Evolutionary conservation across 495 filamentous ascomycete species (phyloP), one percentile per base, ranked within the genome.

Genomic region (Hypoxylon subgilvum): DNA sequence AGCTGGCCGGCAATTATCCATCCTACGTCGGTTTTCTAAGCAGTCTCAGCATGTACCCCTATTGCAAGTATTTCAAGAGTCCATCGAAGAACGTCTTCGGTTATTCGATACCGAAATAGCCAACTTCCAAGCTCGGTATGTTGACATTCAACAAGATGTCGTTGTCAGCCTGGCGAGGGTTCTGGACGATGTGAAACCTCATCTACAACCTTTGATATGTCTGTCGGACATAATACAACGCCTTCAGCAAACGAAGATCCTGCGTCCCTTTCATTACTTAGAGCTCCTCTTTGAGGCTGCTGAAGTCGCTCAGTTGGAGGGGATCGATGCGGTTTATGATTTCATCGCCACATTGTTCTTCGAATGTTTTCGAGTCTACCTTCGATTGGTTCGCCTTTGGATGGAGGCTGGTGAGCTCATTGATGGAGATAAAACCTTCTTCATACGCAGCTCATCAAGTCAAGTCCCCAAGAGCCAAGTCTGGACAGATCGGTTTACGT

Each of bases 331-430:
- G 6, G 75, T 80, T 14, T 95, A 87, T 62, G 66, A 70, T 21
- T 82, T 79, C 35, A 78, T 92, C 12, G 82, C 82, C 7, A 72
- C 72, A 3, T 73, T 96, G 8, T 95, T 97, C 72, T 88, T 94
- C 41, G 79, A 86, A 19, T 95, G 91, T 67, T 89, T 96, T 28
- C 83, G 87, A 53, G 85, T 89, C 2, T 97, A 96, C 68, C 79
- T 93, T 21, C 84, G 82, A 9, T 90, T 91, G 0, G 84, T 97
- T 21, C 80, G 85, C 21, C 70, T 76, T 2, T 98, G 94, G 94
- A 94, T 96, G 87, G 86, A 91, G 61, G 80, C 80, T 32, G 93
- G 93, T 1, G 82, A 85, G 46, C 72, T 96, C 9, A 75, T 79
- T n/a, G 60, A 77, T 2, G 74, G 75, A 1, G 84, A 91, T 57